Percentiles rank a stretch among this genome's conserved stretches.
These are phyloP conservation scores for Tetrahymena borealis DNA, from an alignment of 73 alveolate genomes.

Conservation along the genomic window DNA sequence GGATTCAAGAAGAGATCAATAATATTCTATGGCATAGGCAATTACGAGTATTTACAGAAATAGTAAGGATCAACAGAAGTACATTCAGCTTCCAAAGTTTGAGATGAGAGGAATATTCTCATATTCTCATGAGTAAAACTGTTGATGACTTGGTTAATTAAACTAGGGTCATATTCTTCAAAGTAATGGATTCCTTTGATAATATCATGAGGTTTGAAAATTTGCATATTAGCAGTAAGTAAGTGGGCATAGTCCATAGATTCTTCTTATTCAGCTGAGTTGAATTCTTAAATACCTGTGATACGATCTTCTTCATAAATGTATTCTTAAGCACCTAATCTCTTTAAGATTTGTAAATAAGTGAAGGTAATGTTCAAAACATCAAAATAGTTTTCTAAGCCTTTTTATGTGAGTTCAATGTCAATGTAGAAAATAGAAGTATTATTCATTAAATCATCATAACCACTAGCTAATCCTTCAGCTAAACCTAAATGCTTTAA, in stretches of 20 bases:
- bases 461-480: conserved; percentile 13
- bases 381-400: conserved; percentile 43
- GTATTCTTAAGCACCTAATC: conserved; percentile 53
- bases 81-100: not conserved
- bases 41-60: not conserved
- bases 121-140: not conserved
- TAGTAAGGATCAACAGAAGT: not conserved
- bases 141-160: conserved; percentile 2
- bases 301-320: conserved; percentile 55
- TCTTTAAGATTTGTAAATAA: conserved; percentile 51
- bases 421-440: conserved; percentile 18
- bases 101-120: not conserved
- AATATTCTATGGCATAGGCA: not conserved
- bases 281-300: conserved; percentile 42
- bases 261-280: conserved; percentile 54
- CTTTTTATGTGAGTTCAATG: conserved; percentile 55
- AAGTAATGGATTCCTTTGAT: conserved; percentile 40
- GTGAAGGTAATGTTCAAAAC: conserved; percentile 50
- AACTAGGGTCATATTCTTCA: conserved; percentile 63
- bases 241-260: conserved; percentile 41
- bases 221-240: conserved; percentile 26
- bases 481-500: conserved; percentile 52
- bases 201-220: conserved; percentile 57
- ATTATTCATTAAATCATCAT: conserved; percentile 20
- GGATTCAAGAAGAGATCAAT: not conserved